A percentile compares a stretch with the other conserved stretches of the same genome.
Evolutionary conservation across 139 green algal species (phyloP).

Genomic region (Parachlorella kessleri): DNA sequence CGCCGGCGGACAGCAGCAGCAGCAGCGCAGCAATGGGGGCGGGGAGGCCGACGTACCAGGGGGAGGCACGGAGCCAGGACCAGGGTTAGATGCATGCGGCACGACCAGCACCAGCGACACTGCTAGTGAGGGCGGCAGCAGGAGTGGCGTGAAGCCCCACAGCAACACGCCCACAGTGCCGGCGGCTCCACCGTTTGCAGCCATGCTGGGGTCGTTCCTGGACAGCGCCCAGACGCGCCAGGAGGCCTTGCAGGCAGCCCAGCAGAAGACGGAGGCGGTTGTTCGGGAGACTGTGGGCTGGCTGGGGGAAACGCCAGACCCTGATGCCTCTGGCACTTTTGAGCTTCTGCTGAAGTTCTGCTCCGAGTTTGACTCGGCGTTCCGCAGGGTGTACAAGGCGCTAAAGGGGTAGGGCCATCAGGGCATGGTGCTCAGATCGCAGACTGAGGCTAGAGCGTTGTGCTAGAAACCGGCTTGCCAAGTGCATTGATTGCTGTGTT

Average conservation of each 20-base stretch:
- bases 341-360: constrained; percentile 31
- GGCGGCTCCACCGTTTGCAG: constrained; percentile 13
- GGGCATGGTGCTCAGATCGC: no score
- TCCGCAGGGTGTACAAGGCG: no score
- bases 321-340: constrained; percentile 14
- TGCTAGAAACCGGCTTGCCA: no score
- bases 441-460: no score
- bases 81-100: not conserved
- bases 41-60: not conserved
- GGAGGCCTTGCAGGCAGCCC: not conserved
- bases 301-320: constrained; percentile 30
- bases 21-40: not conserved
- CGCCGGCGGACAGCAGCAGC: not conserved
- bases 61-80: not conserved
- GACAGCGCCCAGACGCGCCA: constrained; percentile 1
- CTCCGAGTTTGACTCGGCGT: constrained; percentile 30
- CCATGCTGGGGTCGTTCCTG: constrained; percentile 24
- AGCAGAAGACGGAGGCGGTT: constrained; percentile 2
- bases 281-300: constrained; percentile 7
- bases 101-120: not conserved
- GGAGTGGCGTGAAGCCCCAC: not conserved
- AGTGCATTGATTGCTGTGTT: no score
- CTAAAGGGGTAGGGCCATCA: no score
- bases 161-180: not conserved
- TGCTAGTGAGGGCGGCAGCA: not conserved